These are phyloP conservation scores for Monosporozyma aerobia DNA, from an alignment of 805 yeast genomes.

Conservation along the genomic window DNA sequence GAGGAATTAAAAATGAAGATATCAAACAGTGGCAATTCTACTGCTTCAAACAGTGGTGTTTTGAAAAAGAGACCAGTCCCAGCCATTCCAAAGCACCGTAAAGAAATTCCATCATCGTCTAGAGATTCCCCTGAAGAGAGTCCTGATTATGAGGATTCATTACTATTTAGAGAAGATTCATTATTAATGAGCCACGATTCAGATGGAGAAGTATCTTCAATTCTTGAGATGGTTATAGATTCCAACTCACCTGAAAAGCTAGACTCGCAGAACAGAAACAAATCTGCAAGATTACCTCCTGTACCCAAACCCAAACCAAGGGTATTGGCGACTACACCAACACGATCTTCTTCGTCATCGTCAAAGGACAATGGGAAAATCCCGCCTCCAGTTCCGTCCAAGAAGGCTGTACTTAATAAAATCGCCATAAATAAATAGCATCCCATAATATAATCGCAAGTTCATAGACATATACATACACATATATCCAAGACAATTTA, in stretches of 20 bases:
- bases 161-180: background rate
- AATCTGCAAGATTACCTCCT: background rate
- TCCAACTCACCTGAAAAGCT: background rate
- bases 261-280: background rate
- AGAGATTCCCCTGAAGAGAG: background rate
- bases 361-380: constrained; percentile 7
- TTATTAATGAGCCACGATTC: background rate
- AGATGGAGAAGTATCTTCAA: background rate
- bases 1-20: background rate
- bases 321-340: background rate
- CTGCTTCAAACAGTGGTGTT: background rate
- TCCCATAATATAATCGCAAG: background rate
- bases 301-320: background rate
- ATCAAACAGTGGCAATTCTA: background rate
- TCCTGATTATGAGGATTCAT: background rate
- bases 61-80: constrained; percentile 1
- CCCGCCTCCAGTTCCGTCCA: constrained; percentile 25
- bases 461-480: background rate
- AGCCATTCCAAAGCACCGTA: background rate
- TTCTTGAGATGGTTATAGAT: constrained; percentile 3
- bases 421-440: constrained; percentile 3
- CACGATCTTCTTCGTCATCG: background rate
- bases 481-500: background rate
- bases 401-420: constrained; percentile 19
- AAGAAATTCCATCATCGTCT: background rate